phyloP scores from a whole-genome alignment of 805 yeast genomes.

The Barnettozyma pratensis region DNA sequence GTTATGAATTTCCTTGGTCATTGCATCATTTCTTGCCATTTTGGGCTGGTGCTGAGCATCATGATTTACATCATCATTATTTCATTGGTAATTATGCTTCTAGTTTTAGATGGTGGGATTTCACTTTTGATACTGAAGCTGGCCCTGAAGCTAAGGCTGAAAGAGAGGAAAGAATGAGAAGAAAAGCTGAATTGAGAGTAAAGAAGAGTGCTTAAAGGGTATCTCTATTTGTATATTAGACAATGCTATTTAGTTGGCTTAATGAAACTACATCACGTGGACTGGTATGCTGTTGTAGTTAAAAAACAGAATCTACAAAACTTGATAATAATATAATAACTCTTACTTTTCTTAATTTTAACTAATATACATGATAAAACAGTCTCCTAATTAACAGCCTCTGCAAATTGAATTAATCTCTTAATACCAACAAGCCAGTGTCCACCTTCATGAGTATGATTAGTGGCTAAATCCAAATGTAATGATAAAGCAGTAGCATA shows the following conservation, averaged over 20 bases:
- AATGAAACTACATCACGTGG: too few species aligned
- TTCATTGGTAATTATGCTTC: constrained; percentile 95
- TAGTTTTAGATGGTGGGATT: constrained; percentile 96
- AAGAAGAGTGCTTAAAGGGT: constrained; percentile 6
- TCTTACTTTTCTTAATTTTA: neutral
- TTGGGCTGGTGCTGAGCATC: constrained; percentile 99
- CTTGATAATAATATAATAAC: neutral
- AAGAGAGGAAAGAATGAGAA: constrained; percentile 60
- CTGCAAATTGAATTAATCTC: constrained; percentile 74
- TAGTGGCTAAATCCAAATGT: constrained; percentile 56
- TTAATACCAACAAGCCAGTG: constrained; percentile 92
- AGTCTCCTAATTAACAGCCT: constrained; percentile 18
- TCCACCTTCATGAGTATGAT: constrained; percentile 69
- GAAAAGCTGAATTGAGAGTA: constrained; percentile 19
- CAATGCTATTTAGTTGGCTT: neutral
- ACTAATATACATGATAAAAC: neutral
- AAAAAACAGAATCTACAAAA: neutral
- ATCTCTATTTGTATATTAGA: neutral
- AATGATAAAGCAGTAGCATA: constrained; percentile 53
- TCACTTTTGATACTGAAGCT: constrained; percentile 79
- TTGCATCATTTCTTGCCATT: constrained; percentile 87
- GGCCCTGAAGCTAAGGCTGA: constrained; percentile 73
- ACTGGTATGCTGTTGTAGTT: too few species aligned
- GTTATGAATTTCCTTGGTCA: constrained; percentile 97
- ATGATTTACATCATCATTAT: constrained; percentile 94